Base-by-base conservation (phyloP, 495 filamentous ascomycete species). In the Podospora tetraspora region DNA sequence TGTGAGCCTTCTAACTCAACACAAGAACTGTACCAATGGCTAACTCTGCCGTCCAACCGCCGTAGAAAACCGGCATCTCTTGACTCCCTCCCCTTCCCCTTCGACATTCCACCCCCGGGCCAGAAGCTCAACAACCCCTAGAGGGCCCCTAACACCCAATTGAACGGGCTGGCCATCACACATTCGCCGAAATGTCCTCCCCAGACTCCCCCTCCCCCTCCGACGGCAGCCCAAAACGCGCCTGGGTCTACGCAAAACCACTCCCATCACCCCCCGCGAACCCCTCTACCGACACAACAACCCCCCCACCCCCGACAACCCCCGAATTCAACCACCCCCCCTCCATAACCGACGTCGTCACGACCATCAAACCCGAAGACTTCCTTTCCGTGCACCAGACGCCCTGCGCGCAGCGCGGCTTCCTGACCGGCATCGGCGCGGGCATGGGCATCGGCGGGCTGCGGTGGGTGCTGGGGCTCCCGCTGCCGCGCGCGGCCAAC, bases 391-490 rank as follows among this genome's bases (percentile, higher is more conserved):
- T 97, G 67, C 88, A 94, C 78, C 89, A 90, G 74, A 83, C 87
- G 69, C 95, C 94, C 22, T 97, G 95, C 79, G 89, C 91, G 5
- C 87, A 94, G 29, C 89, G 95, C 71, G 88, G 91, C 19, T 79
- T 97, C 66, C 79, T 98, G 73, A 87, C 89, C 1, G 95, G 93
- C 25, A 95, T 98, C 72, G 89, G 86, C 2, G 84, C 85, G 7
- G 94, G 92, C 11, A 89, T 92, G 68, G 90, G 82, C 23, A 75
- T 92, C 32, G 93, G 94, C 58, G 89, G 87, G 52, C 68, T 92
- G 57, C 84, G 90, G 57, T 90, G 85, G 75, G 76, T 97, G 13
- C 78, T 91, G 61, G 89, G 93, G 11, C 62, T 79, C 12, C 72
- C 82, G 9, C 74, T 88, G 63, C 80, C 80, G 1, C 83, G 76